Percentiles rank a stretch among this genome's conserved stretches.
Conservation (phyloP, 2,329 filamentous ascomycete genomes). For the Karstenula rhodostoma region DNA sequence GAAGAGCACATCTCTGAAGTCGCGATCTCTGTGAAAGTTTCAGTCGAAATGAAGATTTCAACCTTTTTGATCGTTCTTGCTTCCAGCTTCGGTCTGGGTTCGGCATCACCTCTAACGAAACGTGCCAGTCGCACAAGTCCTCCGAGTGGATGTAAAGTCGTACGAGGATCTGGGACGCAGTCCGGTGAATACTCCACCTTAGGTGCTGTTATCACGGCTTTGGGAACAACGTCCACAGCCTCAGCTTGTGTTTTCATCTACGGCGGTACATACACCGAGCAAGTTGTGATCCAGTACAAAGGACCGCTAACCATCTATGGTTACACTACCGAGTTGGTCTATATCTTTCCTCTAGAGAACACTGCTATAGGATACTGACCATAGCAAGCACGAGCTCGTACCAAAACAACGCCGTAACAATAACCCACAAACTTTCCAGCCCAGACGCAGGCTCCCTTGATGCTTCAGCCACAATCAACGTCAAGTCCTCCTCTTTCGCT, state of each 20-base stretch:
- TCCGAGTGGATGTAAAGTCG: constrained; percentile 59
- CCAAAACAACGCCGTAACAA: constrained; percentile 62
- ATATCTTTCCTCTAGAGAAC: neutral
- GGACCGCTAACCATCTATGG: constrained; percentile 53
- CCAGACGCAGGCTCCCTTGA: constrained; percentile 55
- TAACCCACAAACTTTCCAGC: constrained; percentile 50
- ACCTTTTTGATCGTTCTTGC: neutral
- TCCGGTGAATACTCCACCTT: constrained; percentile 54
- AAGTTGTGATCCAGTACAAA: constrained; percentile 60
- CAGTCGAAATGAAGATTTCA: neutral
- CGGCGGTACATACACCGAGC: constrained; percentile 64
- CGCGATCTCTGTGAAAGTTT: neutral
- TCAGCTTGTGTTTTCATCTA: constrained; percentile 67
- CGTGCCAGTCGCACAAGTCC: constrained; percentile 47
- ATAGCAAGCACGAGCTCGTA: constrained; percentile 44
- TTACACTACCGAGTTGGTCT: constrained; percentile 25
- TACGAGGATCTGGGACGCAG: constrained; percentile 41
- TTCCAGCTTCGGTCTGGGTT: neutral
- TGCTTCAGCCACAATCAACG: constrained; percentile 54
- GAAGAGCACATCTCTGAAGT: neutral
- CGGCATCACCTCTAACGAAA: constrained; percentile 2
- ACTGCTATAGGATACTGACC: neutral
- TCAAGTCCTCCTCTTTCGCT: constrained; percentile 56
- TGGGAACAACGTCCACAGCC: constrained; percentile 57
- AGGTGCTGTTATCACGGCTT: constrained; percentile 45